These are phyloP conservation scores for Backusella parvicylindrica DNA, from an alignment of 192 early-diverging fungal species.

Conservation along the genomic window DNA sequence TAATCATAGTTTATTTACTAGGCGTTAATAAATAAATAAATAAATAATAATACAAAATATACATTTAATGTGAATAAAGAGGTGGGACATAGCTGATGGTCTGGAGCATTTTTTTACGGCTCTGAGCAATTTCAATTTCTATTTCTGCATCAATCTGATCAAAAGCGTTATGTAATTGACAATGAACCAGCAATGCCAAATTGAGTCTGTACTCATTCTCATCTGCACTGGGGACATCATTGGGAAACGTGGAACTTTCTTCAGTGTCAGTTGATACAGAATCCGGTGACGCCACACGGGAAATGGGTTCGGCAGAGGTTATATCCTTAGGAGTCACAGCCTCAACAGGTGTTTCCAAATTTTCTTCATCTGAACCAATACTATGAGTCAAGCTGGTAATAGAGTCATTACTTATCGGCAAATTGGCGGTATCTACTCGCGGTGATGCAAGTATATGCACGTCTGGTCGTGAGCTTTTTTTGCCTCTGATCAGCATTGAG, in stretches of 20 bases:
- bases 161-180: neutral
- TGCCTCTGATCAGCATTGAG: neutral
- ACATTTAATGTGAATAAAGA: neutral
- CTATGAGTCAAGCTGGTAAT: neutral
- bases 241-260: neutral
- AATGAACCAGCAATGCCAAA: neutral
- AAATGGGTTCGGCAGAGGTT: neutral
- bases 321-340: neutral
- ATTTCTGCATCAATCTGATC: neutral
- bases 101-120: neutral
- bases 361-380: neutral
- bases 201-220: neutral
- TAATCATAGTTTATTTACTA: neutral
- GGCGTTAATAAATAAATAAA: neutral
- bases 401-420: neutral
- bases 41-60: conserved; percentile 2
- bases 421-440: neutral
- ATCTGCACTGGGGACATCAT: neutral
- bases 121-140: neutral
- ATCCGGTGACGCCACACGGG: conserved; percentile 3
- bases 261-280: neutral
- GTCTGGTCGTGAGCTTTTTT: neutral
- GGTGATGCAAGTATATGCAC: neutral
- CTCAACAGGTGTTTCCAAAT: neutral
- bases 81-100: neutral